These are phyloP conservation scores for Zoysia japonica DNA, from an alignment of 176 grass and related monocot species.

Conservation along the genomic window DNA sequence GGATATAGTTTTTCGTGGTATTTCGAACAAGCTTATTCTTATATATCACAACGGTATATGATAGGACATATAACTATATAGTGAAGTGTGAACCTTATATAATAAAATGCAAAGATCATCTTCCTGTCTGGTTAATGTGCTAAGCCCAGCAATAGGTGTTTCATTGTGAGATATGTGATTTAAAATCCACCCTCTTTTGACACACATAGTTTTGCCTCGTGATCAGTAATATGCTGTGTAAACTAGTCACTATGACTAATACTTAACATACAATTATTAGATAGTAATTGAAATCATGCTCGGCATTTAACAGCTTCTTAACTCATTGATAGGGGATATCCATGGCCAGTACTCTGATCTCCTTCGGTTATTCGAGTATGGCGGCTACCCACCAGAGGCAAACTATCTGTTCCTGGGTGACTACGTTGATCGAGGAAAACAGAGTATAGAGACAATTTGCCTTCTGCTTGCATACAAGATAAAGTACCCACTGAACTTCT, in stretches of 20 bases:
- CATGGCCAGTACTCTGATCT: conserved; percentile 78
- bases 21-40: not conserved
- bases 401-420: conserved; percentile 75
- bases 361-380: conserved; percentile 76
- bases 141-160: conserved; percentile 8
- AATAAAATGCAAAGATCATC: not conserved
- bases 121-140: not conserved
- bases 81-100: not conserved
- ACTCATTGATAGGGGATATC: conserved; percentile 57
- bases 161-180: not conserved
- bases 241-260: conserved; percentile 17
- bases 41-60: not conserved
- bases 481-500: conserved; percentile 68
- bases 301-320: conserved; percentile 8
- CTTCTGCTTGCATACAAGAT: conserved; percentile 76
- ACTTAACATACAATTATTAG: not conserved
- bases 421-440: conserved; percentile 69
- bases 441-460: conserved; percentile 76
- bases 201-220: not conserved
- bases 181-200: not conserved
- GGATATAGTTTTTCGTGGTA: conserved; percentile 4
- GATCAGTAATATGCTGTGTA: conserved; percentile 17
- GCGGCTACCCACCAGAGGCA: conserved; percentile 62
- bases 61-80: conserved; percentile 11
- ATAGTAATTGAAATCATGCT: conserved; percentile 4